A percentile compares a stretch with the other conserved stretches of the same genome.
Evolutionary conservation across 257 asterid species (phyloP).

Genomic region (Solanum dulcamara): DNA sequence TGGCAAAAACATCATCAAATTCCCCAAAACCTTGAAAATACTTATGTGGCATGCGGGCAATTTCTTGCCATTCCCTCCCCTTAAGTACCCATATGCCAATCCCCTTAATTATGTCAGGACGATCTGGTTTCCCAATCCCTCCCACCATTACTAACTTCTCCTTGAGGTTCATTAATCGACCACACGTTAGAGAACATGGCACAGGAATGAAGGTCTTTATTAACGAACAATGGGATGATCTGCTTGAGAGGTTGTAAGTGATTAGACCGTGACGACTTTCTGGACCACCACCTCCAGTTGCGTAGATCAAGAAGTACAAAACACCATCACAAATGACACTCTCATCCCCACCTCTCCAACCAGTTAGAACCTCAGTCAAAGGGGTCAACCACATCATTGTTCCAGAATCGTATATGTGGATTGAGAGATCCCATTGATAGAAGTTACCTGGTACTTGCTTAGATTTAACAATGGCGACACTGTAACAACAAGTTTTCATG

Average conservation of each 20-base stretch:
- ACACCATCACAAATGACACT: constrained; percentile 73
- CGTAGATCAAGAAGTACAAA: constrained; percentile 64
- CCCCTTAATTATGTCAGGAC: constrained; percentile 78
- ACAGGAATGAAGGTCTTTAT: constrained; percentile 62
- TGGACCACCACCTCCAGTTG: constrained; percentile 48
- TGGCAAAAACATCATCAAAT: constrained; percentile 85
- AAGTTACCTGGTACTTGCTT: constrained; percentile 78
- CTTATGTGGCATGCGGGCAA: constrained; percentile 79
- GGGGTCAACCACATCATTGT: constrained; percentile 47
- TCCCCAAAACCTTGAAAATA: constrained; percentile 93
- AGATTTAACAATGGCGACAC: constrained; percentile 51
- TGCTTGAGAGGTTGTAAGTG: constrained; percentile 33
- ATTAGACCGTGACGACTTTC: constrained; percentile 70
- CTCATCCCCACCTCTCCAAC: constrained; percentile 96
- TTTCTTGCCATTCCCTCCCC: constrained; percentile 73
- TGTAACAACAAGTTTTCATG: constrained; percentile 29
- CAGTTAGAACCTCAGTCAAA: constrained; percentile 45
- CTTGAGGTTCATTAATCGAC: constrained; percentile 78
- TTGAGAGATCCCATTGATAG: constrained; percentile 74
- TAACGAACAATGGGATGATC: constrained; percentile 27
- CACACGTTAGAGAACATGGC: constrained; percentile 82
- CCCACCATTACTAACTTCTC: constrained; percentile 88
- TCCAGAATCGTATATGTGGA: constrained; percentile 62
- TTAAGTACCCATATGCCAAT: constrained; percentile 72
- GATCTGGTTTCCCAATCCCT: constrained; percentile 77